Evolutionary conservation across 2,329 filamentous ascomycete genomes (phyloP), one percentile per base, ranked within the genome.

Genomic region (Xylaria multiplex): DNA sequence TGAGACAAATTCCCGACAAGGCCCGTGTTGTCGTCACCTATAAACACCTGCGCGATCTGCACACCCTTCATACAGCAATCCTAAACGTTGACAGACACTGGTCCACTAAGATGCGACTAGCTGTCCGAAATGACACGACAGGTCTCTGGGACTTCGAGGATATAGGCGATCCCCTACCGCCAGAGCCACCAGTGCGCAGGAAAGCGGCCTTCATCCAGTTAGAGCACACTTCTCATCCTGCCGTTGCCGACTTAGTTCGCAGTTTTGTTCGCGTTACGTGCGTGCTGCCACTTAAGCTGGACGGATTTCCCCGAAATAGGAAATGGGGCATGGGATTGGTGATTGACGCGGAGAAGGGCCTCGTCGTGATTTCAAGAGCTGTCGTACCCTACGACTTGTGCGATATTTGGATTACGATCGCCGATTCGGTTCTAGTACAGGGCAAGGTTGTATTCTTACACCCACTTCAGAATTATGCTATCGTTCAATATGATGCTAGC

Each of bases 351-450:
- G 93, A 96, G 67, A 95, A 97, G 81, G 96, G 96, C 19, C 85
- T 99, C 19, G 96, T 99, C 6, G 87, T 98, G 66, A 95, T 98
- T 61, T 98, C 96, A 1, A 85, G 96, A 76, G 95, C 96, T 1
- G 93, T 97, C 69, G 92, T 99, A 22, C 96, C 96, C 2, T 97
- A 97, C 76, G 93, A 99, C 78, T 88, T 99, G 40, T 98, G 95
- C 80, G 96, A 99, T 76, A 96, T 99, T 72, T 93, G 91, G 50
- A 88, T 99, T 73, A 98, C 96, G 14, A 96, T 99, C 72, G 96
- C 96, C 27, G 96, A 99, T 78, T 97, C 94, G 2, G 93, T 99
- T 74, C 93, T 97, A 62, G 92, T 98, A 11, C 91, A 95, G 72
- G 96, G 92, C 73, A 97, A 96, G 80, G 92, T 99, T 4, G 87